Conservation (phyloP, 345 rosid genomes). For the Citrus hindsii region DNA sequence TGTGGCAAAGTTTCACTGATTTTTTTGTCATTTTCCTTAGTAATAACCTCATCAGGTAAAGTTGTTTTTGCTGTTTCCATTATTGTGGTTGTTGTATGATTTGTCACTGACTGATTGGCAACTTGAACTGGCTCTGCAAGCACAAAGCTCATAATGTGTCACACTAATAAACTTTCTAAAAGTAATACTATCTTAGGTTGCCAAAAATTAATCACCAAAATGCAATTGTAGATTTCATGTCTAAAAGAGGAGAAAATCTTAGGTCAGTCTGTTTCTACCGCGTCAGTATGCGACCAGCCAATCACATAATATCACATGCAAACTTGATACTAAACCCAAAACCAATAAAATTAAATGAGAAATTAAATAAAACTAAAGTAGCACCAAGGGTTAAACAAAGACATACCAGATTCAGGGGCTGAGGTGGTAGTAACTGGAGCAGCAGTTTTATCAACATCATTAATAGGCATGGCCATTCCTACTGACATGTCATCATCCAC, state of each 20-base stretch:
- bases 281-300: too few species aligned
- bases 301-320: too few species aligned
- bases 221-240: too few species aligned
- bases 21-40: constrained; percentile 19
- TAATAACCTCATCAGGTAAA: background rate
- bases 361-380: background rate
- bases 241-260: too few species aligned
- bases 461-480: constrained; percentile 6
- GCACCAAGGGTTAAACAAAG: background rate
- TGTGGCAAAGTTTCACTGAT: background rate
- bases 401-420: constrained; percentile 31
- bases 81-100: background rate
- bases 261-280: too few species aligned
- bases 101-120: constrained; percentile 4
- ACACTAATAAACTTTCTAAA: background rate
- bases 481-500: constrained; percentile 42
- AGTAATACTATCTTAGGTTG: background rate
- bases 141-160: background rate
- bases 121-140: constrained; percentile 34
- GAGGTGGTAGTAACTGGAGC: constrained; percentile 21
- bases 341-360: too few species aligned
- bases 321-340: too few species aligned
- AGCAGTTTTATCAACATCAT: too few species aligned
- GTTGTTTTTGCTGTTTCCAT: background rate
- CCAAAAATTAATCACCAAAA: too few species aligned